Conservation (phyloP, 2,329 filamentous ascomycete species). For the Fusarium robinianum region DNA sequence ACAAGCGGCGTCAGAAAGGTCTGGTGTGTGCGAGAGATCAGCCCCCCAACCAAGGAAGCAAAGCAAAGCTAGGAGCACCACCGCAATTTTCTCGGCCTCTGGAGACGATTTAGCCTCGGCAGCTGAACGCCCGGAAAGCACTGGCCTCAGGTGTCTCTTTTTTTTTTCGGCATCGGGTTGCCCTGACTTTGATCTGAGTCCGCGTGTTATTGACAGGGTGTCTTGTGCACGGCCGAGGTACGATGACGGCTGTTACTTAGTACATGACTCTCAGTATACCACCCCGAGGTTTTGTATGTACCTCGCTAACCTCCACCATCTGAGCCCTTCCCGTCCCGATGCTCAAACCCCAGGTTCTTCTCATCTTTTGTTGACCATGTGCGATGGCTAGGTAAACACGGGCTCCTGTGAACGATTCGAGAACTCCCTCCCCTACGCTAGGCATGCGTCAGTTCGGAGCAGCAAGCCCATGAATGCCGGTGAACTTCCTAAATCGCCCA, state of each 20-base stretch:
- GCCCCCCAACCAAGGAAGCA: conserved; percentile 19
- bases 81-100: conserved; percentile 13
- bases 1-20: conserved; percentile 20
- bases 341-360: too few relatives aligned
- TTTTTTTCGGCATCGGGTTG: too few relatives aligned
- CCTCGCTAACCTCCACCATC: conserved; percentile 19
- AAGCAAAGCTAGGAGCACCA: not conserved
- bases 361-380: not conserved
- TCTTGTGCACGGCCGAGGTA: conserved; percentile 26
- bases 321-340: too few relatives aligned
- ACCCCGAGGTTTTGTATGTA: too few relatives aligned
- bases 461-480: conserved; percentile 10
- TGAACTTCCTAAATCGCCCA: conserved; percentile 5
- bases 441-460: conserved; percentile 3
- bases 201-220: conserved; percentile 9
- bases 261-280: conserved; percentile 8
- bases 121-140: too few relatives aligned
- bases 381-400: not conserved
- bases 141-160: too few relatives aligned
- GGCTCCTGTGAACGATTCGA: conserved; percentile 1
- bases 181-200: too few relatives aligned
- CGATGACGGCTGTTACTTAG: conserved; percentile 12
- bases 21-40: not conserved
- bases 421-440: not conserved
- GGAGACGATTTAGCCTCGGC: conserved; percentile 31